Base-by-base conservation (phyloP, 768 basidiomycete genomes). In the Coprinellus aureogranulatus region DNA sequence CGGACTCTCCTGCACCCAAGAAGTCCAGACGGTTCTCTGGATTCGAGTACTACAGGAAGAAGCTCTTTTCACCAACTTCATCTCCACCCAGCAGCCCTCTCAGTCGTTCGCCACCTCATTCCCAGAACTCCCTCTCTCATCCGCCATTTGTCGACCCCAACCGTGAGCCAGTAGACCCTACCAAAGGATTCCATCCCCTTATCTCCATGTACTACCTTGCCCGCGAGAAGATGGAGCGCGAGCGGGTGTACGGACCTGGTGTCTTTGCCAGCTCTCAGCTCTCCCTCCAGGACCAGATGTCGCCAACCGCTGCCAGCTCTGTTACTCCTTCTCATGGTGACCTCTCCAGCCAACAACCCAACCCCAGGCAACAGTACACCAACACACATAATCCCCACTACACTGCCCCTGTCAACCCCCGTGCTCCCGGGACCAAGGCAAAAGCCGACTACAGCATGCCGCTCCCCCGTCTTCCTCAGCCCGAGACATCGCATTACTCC, bases 161-260 rank as follows among this genome's bases (percentile, higher is more conserved):
- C 53, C 80, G 77, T 58, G 78, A 87, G 59, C 81, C 79, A 11
- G 61, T 77, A 60, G 96, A 99, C 67, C 95, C 96, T 4, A 96
- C 93, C 14, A 77, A 84, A 54, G 97, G 94, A 1, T 99, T 93
- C 76, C 94, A 98, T 69, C 95, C 94, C 0, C 81, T 99, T 26
- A 82, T 98, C 46, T 93, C 94, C 28, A 98, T 99, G 75, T 99
- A 99, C 71, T 98, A 87, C 76, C 85, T 99, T 20, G 91, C 95
- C 4, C 80, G 92, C 53, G 97, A 99, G 77, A 98, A 98, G 80
- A 78, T 94, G 67, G 94, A 98, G 67, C 79, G 97, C 54, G 97
- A 99, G 64, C 81, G 84, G 52, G 90, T 99, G 6, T 98, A 95
- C 71, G 97, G 96, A 0, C 87, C 88, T 0, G 94, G 94, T 3